Percentiles rank a stretch among this genome's conserved stretches.
These are phyloP conservation scores for Strigomonas culicis DNA, from an alignment of 208 protist genomes.

Conservation along the genomic window DNA sequence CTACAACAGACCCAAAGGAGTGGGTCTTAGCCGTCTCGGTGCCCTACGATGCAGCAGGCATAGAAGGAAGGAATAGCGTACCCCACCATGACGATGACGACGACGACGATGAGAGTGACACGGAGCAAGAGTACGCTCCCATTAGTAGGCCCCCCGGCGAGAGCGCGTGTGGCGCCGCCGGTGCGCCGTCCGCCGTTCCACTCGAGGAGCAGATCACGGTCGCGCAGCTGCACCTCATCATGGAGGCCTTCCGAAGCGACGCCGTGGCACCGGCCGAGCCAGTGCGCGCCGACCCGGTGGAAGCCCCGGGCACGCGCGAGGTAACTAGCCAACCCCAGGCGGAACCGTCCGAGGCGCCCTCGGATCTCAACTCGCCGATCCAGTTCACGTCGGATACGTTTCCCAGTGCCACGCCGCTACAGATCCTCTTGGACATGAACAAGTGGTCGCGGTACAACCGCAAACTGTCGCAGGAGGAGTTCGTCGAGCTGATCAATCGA, in stretches of 20 bases:
- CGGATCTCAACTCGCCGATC: too few relatives aligned
- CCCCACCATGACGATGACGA: not conserved
- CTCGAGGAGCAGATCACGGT: constrained; percentile 58
- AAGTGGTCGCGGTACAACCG: constrained; percentile 15
- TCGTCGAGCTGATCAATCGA: constrained; percentile 19
- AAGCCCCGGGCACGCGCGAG: too few relatives aligned
- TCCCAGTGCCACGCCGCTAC: not conserved
- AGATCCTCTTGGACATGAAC: not conserved
- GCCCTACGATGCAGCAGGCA: too few relatives aligned
- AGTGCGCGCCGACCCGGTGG: not conserved
- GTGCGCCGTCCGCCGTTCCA: not conserved
- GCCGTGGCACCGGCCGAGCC: not conserved
- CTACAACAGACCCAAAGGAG: constrained; percentile 16
- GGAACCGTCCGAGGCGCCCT: too few relatives aligned
- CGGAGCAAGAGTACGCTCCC: not conserved
- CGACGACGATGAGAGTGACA: not conserved
- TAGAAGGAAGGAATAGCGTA: not conserved
- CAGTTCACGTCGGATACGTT: too few relatives aligned
- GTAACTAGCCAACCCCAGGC: not conserved
- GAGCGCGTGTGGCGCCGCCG: not conserved
- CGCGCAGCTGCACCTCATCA: constrained; percentile 41
- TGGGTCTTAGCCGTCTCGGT: constrained; percentile 36
- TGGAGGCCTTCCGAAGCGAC: constrained; percentile 32
- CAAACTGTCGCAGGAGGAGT: constrained; percentile 21
- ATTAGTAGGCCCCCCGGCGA: not conserved